phyloP scores from a whole-genome alignment of 2,329 filamentous ascomycete genomes.

The Fonsecaea pedrosoi region DNA sequence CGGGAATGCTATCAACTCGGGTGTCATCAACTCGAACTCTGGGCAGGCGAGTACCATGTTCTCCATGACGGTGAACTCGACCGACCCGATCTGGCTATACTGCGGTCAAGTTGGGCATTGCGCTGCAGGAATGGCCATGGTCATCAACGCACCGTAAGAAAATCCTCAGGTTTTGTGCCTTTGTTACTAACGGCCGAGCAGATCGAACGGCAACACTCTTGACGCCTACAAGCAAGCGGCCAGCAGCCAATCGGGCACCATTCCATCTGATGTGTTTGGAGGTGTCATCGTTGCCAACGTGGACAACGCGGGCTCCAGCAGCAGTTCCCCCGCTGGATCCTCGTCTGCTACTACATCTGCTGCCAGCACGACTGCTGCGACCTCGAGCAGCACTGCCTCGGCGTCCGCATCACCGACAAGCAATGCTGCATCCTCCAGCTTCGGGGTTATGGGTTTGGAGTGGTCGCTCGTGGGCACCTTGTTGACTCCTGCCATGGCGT shows the following conservation, averaged over 20 bases:
- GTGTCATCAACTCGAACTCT: slow-evolving; percentile 45
- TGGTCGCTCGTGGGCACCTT: slow-evolving; percentile 5
- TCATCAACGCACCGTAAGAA: slow-evolving; percentile 56
- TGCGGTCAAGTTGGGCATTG: slow-evolving; percentile 59
- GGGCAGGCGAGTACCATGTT: slow-evolving; percentile 43
- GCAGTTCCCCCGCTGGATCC: slow-evolving; percentile 8
- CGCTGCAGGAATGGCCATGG: slow-evolving; percentile 57
- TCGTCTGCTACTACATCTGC: slow-evolving; percentile 7
- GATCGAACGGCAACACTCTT: slow-evolving; percentile 14
- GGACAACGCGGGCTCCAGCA: slow-evolving; percentile 9
- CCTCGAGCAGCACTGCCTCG: neutral
- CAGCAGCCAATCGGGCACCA: slow-evolving; percentile 12
- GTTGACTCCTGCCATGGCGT: slow-evolving; percentile 9
- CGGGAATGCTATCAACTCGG: slow-evolving; percentile 51
- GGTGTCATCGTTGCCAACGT: slow-evolving; percentile 19
- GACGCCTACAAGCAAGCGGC: slow-evolving; percentile 15
- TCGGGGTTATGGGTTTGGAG: slow-evolving; percentile 1
- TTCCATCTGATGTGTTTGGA: slow-evolving; percentile 6
- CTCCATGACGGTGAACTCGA: slow-evolving; percentile 54
- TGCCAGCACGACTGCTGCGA: neutral
- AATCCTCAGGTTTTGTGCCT: neutral
- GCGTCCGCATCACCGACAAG: slow-evolving; percentile 1
- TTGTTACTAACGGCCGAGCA: neutral
- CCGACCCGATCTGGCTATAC: slow-evolving; percentile 58
- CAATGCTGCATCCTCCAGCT: slow-evolving; percentile 3